Evolutionary conservation across 78 protist genomes (phyloP).

Genomic region (Dictyostelium firmibasis): DNA sequence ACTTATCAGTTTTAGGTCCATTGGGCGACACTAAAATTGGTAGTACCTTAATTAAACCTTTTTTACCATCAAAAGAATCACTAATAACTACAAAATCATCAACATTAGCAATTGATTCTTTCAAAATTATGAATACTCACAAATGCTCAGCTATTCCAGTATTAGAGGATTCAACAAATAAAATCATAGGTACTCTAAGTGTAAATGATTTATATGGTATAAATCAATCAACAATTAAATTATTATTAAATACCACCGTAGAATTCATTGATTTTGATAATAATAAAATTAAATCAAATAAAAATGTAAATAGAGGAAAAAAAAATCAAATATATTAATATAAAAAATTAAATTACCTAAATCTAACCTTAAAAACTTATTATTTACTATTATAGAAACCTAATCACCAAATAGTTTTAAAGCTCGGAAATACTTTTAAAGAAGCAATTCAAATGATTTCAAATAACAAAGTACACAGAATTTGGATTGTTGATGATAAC

Average conservation of each 20-base stretch:
- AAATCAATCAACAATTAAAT: constrained; percentile 1
- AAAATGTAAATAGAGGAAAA: constrained; percentile 46
- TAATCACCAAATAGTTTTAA: neutral
- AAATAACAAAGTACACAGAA: constrained; percentile 33
- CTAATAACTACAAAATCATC: neutral
- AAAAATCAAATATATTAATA: neutral
- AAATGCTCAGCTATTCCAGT: constrained; percentile 30
- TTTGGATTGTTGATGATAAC: constrained; percentile 42
- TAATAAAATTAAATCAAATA: neutral
- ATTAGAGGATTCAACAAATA: neutral
- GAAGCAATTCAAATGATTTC: constrained; percentile 31
- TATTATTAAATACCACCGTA: neutral
- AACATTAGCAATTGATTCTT: neutral
- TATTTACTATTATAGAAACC: constrained; percentile 24
- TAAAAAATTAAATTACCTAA: neutral
- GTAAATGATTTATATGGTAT: constrained; percentile 42
- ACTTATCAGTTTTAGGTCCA: constrained; percentile 5
- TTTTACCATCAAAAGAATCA: neutral
- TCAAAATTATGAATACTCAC: neutral
- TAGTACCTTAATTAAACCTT: neutral
- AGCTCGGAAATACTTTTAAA: neutral
- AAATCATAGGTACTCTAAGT: constrained; percentile 28
- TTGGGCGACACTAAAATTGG: neutral
- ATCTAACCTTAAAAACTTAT: too few species aligned
- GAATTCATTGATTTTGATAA: neutral